Evolutionary conservation across 164 flowering plant genomes (phyloP), one percentile per base, ranked within the genome.

Genomic region (Warburgia ugandensis): DNA sequence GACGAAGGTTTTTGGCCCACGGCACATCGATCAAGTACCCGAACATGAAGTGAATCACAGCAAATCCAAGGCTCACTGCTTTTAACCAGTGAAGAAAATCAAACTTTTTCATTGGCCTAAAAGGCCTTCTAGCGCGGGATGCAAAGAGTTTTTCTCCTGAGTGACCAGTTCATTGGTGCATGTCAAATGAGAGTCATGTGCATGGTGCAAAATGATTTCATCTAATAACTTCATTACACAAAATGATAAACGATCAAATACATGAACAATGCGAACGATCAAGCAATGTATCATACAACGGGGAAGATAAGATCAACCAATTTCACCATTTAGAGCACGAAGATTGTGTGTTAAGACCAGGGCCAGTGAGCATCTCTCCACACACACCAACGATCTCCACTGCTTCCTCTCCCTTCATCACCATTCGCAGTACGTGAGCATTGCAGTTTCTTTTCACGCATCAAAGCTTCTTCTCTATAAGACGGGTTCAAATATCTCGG

Each of bases 301-400:
- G 14, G 41, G n/a, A 37, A 20, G 17, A 16, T 37, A 3, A 10
- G 8, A 17, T 3, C 4, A 37, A 16, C n/a, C 4, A 37, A 37
- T 4, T 20, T 37, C 22, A 14, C 38, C 64, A 78, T 46, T 60
- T 65, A 92, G 90, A 89, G 11, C 90, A 92, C 95, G 92, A 89
- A 22, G 61, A 67, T n/a, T 16, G 4, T 3, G 43, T 49, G n/a
- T n/a, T n/a, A n/a, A n/a, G n/a, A n/a, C n/a, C n/a, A n/a, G n/a
- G n/a, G n/a, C n/a, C n/a, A n/a, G n/a, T n/a, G n/a, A n/a, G 97
- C 91, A 75, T 84, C 85, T 61, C 74, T 77, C 97, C 97, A 90
- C 19, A 59, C 54, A 50, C 73, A 75, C 57, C 74, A 58, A 19
- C 79, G 83, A 58, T 35, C 52, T 16, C 35, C 38, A 27, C 8